Percentiles rank a stretch among this genome's conserved stretches.
These are phyloP conservation scores for Dissophora ornata DNA, from an alignment of 192 early-diverging fungal species.

Conservation along the genomic window DNA sequence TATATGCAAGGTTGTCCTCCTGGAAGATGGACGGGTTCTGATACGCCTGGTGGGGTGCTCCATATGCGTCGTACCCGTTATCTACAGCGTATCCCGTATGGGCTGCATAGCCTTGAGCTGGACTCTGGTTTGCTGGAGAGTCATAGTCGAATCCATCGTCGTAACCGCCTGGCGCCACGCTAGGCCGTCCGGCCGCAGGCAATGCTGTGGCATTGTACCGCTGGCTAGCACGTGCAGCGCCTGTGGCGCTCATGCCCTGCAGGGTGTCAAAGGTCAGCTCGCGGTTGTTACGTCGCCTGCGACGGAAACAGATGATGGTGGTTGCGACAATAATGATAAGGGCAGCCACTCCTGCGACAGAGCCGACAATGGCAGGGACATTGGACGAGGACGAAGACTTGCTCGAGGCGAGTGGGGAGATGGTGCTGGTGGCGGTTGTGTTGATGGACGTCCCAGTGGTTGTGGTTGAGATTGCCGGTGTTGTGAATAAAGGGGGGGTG, in stretches of 20 bases:
- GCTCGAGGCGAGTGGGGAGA: background rate
- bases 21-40: constrained; percentile 53
- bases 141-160: constrained; percentile 45
- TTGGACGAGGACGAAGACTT: constrained; percentile 6
- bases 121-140: background rate
- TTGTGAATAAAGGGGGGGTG: background rate
- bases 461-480: background rate
- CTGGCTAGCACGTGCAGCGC: constrained; percentile 14
- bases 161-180: constrained; percentile 8
- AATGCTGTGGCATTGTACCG: constrained; percentile 10
- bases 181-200: constrained; percentile 6
- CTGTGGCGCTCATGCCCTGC: constrained; percentile 27
- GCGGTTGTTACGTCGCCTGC: constrained; percentile 22
- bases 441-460: no score
- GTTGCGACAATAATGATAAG: constrained; percentile 36
- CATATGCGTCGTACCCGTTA: constrained; percentile 46
- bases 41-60: constrained; percentile 18
- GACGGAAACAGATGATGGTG: constrained; percentile 44
- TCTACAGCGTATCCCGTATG: constrained; percentile 4
- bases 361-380: constrained; percentile 46
- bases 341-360: constrained; percentile 22
- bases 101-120: constrained; percentile 1
- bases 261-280: constrained; percentile 47
- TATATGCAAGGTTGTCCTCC: constrained; percentile 36
- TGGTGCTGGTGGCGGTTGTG: background rate